Percentiles rank a stretch among this genome's conserved stretches.
Conservation (phyloP, 2,329 filamentous ascomycete genomes). For the Lachnellula willkommii region DNA sequence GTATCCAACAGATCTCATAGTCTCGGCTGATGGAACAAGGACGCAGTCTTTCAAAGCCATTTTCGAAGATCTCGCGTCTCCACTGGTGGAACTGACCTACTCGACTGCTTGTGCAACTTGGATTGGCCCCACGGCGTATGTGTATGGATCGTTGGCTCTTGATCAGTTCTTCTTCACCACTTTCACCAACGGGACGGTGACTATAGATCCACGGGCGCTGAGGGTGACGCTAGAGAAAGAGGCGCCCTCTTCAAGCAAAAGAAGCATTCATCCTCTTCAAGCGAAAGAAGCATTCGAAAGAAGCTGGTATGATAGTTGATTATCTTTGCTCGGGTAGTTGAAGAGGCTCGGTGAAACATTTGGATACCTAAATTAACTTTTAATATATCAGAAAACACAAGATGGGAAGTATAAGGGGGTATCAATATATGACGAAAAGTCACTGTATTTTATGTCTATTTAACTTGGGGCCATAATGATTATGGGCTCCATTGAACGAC, state of each 20-base stretch:
- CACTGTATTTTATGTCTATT: too few species aligned
- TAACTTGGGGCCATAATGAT: too few species aligned
- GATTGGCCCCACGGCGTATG: conserved; percentile 2
- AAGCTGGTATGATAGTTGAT: neutral
- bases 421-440: too few species aligned
- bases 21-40: conserved; percentile 1
- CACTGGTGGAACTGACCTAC: neutral
- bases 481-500: too few species aligned
- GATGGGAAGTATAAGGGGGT: too few species aligned
- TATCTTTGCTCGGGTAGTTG: too few species aligned
- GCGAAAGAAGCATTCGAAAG: conserved; percentile 41
- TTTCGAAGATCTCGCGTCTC: conserved; percentile 3
- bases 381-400: too few species aligned
- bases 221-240: conserved; percentile 29
- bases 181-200: conserved; percentile 2
- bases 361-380: too few species aligned
- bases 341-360: too few species aligned
- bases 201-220: conserved; percentile 3
- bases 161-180: conserved; percentile 6
- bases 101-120: conserved; percentile 6
- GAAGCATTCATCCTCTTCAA: conserved; percentile 49
- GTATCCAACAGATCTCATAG: conserved; percentile 8
- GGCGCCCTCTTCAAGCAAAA: conserved; percentile 40
- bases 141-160: conserved; percentile 4
- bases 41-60: conserved; percentile 3